These are phyloP conservation scores for Capsicum chinense DNA, from an alignment of 257 asterid species.

Conservation along the genomic window DNA sequence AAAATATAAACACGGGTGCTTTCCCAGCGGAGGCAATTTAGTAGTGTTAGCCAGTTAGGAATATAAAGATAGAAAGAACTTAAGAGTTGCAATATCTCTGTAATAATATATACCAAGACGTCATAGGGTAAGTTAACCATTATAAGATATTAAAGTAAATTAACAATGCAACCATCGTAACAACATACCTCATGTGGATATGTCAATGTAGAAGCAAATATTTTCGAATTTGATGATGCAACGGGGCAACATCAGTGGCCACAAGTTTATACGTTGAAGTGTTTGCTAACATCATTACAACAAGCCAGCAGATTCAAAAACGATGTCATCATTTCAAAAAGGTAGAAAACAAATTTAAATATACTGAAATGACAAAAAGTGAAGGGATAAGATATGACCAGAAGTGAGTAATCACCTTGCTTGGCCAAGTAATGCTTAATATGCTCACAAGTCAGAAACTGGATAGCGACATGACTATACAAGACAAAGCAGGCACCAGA, in stretches of 20 bases:
- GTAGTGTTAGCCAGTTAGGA: neutral
- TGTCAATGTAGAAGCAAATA: conserved; percentile 92
- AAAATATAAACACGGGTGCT: neutral
- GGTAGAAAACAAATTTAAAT: conserved; percentile 26
- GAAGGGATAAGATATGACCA: neutral
- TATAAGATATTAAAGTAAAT: neutral
- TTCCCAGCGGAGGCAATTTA: neutral
- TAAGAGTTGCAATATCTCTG: neutral
- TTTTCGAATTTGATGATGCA: conserved; percentile 90
- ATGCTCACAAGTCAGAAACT: conserved; percentile 87
- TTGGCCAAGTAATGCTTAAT: conserved; percentile 78
- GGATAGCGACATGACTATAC: conserved; percentile 94
- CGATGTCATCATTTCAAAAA: conserved; percentile 26
- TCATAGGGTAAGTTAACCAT: neutral
- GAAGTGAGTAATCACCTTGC: conserved; percentile 48
- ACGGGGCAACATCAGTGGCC: conserved; percentile 76
- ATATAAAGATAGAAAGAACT: neutral
- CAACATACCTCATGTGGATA: conserved; percentile 87
- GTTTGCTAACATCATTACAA: conserved; percentile 54
- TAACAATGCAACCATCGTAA: neutral
- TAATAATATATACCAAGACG: neutral
- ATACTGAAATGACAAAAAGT: conserved; percentile 9
- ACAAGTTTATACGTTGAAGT: conserved; percentile 69
- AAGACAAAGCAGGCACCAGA: conserved; percentile 96
- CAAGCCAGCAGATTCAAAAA: conserved; percentile 32